Evolutionary conservation across 495 filamentous ascomycete species (phyloP), one percentile per base, ranked within the genome.

Genomic region (Podospora anserina): DNA sequence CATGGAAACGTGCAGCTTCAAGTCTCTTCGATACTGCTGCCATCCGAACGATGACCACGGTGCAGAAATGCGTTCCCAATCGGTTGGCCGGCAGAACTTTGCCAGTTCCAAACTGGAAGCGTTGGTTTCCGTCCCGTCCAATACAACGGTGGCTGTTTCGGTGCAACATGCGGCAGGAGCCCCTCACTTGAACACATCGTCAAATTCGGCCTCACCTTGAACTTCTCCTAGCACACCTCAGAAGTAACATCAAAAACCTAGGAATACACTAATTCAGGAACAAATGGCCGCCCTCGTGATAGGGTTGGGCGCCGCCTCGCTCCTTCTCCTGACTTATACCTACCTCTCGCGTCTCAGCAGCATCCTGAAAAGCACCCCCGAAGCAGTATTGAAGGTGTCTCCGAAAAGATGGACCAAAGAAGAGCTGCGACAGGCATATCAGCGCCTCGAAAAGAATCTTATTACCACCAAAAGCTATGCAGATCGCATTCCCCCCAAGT

Each of bases 321-420:
- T 59, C 19, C 9, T 78, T 6, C 69, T 77, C 6, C 18, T 79
- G 3, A 39, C 80, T 11, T 49, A 49, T 13, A 63, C 77, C 19
- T 87, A 87, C 56, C 71, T 88, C 19, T 71, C 78, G 58, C 83
- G 82, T 66, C 77, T 88, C 55, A 86, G 87, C 68, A 72, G 73
- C 57, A 77, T 80, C 15, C 78, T 88, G 64, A 80, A 73, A 30
- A 34, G 66, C 34, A 81, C 82, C 1, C 84, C 86, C 4, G 81
- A 82, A 2, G 84, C 82, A 61, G 78, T 82, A 30, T 74, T 59
- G 39, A 74, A 69, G 53, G 64, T 84, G 53, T 78, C 81, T 5
- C 82, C 82, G 32, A 74, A 72, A 39, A 81, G 83, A 28, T 88
- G 86, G 86, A 86, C 82, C 0, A 70, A 69, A 0, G 74, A 79